phyloP scores from a whole-genome alignment of 1,284 basidiomycete genomes.

The Malassezia arunalokei region DNA sequence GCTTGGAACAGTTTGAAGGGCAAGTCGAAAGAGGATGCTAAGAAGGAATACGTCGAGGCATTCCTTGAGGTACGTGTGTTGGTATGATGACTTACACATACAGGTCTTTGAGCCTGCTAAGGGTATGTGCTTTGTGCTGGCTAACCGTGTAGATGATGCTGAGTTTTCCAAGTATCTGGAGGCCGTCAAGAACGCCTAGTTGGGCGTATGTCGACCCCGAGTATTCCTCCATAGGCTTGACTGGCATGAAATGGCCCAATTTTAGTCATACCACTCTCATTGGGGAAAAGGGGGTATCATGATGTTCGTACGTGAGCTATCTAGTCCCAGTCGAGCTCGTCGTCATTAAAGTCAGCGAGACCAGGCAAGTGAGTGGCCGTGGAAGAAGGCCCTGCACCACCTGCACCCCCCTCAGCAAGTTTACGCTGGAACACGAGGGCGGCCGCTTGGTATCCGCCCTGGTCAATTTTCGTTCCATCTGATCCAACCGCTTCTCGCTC shows the following conservation, averaged over 20 bases:
- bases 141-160: conserved; percentile 11
- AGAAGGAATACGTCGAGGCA: conserved; percentile 25
- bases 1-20: conserved; percentile 32
- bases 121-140: background rate
- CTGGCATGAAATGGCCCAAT: background rate
- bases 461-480: conserved; percentile 31
- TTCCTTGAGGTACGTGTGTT: conserved; percentile 17
- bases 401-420: conserved; percentile 10
- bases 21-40: conserved; percentile 22
- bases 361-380: conserved; percentile 10
- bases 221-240: background rate
- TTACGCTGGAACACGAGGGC: conserved; percentile 16
- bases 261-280: background rate
- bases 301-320: background rate
- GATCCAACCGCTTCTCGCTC: conserved; percentile 6
- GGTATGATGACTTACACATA: background rate
- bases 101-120: conserved; percentile 5
- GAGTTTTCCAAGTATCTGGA: conserved; percentile 10
- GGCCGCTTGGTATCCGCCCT: conserved; percentile 31
- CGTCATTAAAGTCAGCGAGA: conserved; percentile 26
- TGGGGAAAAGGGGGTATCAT: background rate
- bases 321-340: conserved; percentile 37
- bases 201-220: background rate
- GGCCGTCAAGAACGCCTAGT: conserved; percentile 7
- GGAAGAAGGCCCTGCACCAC: conserved; percentile 17